Base-by-base conservation (phyloP, 148 eudicot species). In the Chenopodium quinoa region DNA sequence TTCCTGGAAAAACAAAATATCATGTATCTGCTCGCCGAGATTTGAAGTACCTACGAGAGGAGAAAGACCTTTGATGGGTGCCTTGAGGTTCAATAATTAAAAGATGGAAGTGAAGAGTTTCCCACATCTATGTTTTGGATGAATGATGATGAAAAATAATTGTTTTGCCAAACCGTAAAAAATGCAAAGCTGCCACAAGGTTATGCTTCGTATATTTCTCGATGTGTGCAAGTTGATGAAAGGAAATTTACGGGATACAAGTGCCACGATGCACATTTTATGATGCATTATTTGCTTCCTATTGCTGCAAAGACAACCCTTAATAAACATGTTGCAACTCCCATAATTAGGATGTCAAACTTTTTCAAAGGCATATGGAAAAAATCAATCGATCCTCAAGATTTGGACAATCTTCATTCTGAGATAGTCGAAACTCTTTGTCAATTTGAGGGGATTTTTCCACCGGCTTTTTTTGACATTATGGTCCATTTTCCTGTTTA, bases 1-100 rank as follows among this genome's bases (percentile, higher is more conserved):
- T 75, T 11, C 78, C 78, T 10, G 34, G 29, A 3, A 82, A 71
- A 60, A 50, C 69, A 7, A 82, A 82, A 44, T 80, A 69, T 77
- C 67, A 70, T 58, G 10, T 34, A 16, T 34, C 69, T 9, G 84
- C 56, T 7, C 56, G 76, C 19, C 4, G 2, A 3, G 80, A 82
- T 25, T 68, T 76, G 9, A 11, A 11, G 76, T 62, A 1, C 17
- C 73, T 16, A 29, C 25, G 25, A 23, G 25, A 23, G 25, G 25
- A 23, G 25, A 23, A 23, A 23, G 25, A 23, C 25, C 25, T 23
- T 23, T 23, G 0, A 23, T 23, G 25, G 25, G 25, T 23, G 25
- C 25, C 25, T 23, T 23, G 25, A 23, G 25, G 25, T 0, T 23
- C 0, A 23, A 23, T 23, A 23, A 23, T 23, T 23, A 23, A 23